Conservation (phyloP, 352 stramenopile species). For the Pythium sp. region DNA sequence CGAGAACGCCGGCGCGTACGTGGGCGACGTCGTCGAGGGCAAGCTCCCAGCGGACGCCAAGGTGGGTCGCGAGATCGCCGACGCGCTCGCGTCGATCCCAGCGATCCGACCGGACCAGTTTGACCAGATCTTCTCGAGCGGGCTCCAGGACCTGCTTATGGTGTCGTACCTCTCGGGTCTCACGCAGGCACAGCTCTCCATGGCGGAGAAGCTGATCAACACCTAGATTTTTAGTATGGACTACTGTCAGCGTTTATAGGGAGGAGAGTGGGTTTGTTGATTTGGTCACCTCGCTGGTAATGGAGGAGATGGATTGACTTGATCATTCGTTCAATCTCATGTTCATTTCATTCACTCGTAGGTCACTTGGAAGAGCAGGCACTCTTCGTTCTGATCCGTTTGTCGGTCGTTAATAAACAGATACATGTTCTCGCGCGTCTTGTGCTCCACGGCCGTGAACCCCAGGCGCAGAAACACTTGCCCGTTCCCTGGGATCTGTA, state of each 20-base stretch:
- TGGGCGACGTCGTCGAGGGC: conserved; percentile 88
- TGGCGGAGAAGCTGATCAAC: conserved; percentile 97
- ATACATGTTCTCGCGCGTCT: conserved; percentile 52
- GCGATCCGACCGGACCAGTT: conserved; percentile 93
- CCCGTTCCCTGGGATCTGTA: conserved; percentile 47
- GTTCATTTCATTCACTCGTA: conserved; percentile 35
- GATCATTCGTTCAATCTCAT: neutral
- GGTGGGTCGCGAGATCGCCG: conserved; percentile 91
- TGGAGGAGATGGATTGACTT: neutral
- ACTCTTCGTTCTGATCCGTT: conserved; percentile 92
- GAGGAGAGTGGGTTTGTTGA: neutral
- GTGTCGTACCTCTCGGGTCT: conserved; percentile 97
- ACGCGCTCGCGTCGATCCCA: conserved; percentile 92
- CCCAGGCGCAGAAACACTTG: conserved; percentile 55
- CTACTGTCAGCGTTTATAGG: neutral
- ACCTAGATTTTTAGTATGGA: conserved; percentile 39
- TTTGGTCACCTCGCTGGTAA: neutral
- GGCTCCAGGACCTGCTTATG: conserved; percentile 98
- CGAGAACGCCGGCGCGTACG: conserved; percentile 85
- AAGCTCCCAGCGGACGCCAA: conserved; percentile 79
- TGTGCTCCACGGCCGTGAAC: conserved; percentile 26
- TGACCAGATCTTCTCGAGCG: conserved; percentile 96
- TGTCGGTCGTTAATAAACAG: conserved; percentile 92
- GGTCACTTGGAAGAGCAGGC: conserved; percentile 83
- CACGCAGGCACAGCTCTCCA: conserved; percentile 96